Base-by-base conservation (phyloP, 176 grass and related monocot genomes). In the Hordeum vulgare region DNA sequence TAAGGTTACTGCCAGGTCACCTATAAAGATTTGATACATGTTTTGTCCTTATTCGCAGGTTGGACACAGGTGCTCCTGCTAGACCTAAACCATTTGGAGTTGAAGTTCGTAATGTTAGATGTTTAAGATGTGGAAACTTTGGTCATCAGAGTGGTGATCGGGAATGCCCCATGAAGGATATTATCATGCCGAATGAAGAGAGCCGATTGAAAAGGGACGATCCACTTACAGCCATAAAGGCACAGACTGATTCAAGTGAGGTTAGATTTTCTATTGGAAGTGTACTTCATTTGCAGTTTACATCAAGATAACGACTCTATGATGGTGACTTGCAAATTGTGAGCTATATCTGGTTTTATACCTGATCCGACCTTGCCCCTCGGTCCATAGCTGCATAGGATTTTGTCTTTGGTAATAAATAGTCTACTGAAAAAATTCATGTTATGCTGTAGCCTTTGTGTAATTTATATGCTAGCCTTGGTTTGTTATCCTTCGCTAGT, bases 181-280 rank as follows among this genome's bases (percentile, higher is more conserved):
- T 75, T 59, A 96, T 99, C 62, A 99, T 99, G 96, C 96, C 96
- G 68, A 99, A 96, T 79, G 96, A 99, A 66, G 96, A 99, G 77
- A 99, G 80, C 76, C 89, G 91, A 35, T 78, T 99, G 88, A 99
- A 96, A 91, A 94, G 93, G 71, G 96, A 96, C 85, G 96, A 99
- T 91, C 96, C 96, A 65, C 91, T 99, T 51, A 99, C 91, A 81
- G 61, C 91, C 78, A 99, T 99, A 86, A 91, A 85, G 89, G 91
- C 96, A 8, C 91, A 95, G 49, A 90, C 91, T 64, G 91, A 99
- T 88, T 84, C 84, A 44, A 85, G 69, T 78, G 96, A 99, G 93
- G 93, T 87, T 90, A 86, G 87, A 61, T 39, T 24, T 29, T 86
- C 11, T 78, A 26, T 71, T 57, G 29, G 45, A 78, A 78, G 51